Evolutionary conservation across 2,329 filamentous ascomycete genomes (phyloP).

Genomic region (Aureobasidium subglaciale): DNA sequence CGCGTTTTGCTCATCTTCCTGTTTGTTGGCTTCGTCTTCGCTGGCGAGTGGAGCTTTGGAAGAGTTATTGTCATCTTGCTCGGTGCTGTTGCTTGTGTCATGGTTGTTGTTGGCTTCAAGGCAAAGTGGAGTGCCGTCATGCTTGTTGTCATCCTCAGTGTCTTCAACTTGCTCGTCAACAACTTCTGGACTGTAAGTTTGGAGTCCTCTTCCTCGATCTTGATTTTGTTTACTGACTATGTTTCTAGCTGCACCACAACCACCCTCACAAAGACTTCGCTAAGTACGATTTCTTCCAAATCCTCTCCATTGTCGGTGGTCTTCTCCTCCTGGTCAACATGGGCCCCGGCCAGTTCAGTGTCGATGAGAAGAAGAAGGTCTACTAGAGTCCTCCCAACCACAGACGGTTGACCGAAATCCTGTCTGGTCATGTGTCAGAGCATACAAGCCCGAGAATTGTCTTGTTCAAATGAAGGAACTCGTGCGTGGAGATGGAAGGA

Average conservation of each 20-base stretch:
- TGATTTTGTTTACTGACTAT: background rate
- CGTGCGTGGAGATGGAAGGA: too few relatives aligned
- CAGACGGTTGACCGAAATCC: background rate
- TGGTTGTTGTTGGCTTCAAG: slow-evolving; percentile 99
- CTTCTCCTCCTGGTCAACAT: slow-evolving; percentile 96
- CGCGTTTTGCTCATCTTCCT: slow-evolving; percentile 95
- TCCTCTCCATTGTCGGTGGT: slow-evolving; percentile 94
- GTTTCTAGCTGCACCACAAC: slow-evolving; percentile 75
- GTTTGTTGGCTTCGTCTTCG: slow-evolving; percentile 94
- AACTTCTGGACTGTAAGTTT: slow-evolving; percentile 96
- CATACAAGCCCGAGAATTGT: background rate
- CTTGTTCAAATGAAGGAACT: too few relatives aligned
- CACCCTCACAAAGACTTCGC: slow-evolving; percentile 99
- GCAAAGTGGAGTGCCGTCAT: slow-evolving; percentile 97
- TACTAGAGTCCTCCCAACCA: slow-evolving; percentile 52
- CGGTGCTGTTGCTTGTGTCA: slow-evolving; percentile 85
- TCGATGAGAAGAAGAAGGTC: slow-evolving; percentile 99
- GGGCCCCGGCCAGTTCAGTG: slow-evolving; percentile 93
- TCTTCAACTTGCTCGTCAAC: slow-evolving; percentile 97
- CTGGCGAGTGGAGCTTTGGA: slow-evolving; percentile 86
- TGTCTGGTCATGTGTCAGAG: too few relatives aligned
- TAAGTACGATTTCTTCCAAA: slow-evolving; percentile 99
- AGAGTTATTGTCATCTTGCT: slow-evolving; percentile 76
- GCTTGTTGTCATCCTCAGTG: slow-evolving; percentile 85
- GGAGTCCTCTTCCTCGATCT: background rate